These are phyloP conservation scores for Microcera coccophila DNA, from an alignment of 2,329 filamentous ascomycete species.

Conservation along the genomic window DNA sequence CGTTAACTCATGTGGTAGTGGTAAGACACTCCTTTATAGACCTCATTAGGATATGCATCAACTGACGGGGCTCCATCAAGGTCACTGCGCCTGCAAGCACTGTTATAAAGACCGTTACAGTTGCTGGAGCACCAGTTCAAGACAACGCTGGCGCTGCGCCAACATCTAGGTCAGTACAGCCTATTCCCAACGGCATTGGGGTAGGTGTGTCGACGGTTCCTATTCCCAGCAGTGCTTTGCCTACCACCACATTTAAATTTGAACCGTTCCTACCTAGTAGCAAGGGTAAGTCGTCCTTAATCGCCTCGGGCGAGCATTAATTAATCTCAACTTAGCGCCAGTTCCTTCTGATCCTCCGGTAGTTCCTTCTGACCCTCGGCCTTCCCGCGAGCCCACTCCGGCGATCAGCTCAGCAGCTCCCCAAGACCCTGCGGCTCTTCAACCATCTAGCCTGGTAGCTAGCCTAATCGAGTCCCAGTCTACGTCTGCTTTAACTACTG, in stretches of 20 bases:
- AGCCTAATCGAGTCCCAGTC: neutral
- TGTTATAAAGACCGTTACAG: conserved; percentile 9
- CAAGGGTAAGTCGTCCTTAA: neutral
- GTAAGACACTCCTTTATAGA: neutral
- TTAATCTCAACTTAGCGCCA: neutral
- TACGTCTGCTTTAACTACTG: neutral
- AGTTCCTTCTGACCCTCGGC: too few species aligned
- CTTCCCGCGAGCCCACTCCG: too few species aligned
- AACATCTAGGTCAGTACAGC: neutral
- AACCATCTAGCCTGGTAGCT: neutral
- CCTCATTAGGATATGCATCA: neutral
- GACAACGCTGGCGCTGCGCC: neutral
- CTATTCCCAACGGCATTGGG: conserved; percentile 23
- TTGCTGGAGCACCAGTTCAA: conserved; percentile 20
- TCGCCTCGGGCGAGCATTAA: neutral
- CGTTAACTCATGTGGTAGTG: neutral
- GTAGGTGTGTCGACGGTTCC: conserved; percentile 31
- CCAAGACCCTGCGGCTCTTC: too few species aligned
- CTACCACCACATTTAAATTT: conserved; percentile 26
- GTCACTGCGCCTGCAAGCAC: conserved; percentile 5
- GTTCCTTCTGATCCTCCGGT: neutral
- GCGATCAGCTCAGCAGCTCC: neutral
- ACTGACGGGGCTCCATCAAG: too few species aligned
- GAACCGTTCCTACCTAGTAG: conserved; percentile 14
- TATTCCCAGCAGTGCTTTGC: conserved; percentile 22